These are phyloP conservation scores for Saccharomyces kudriavzevii DNA, from an alignment of 805 yeast genomes.

Conservation along the genomic window DNA sequence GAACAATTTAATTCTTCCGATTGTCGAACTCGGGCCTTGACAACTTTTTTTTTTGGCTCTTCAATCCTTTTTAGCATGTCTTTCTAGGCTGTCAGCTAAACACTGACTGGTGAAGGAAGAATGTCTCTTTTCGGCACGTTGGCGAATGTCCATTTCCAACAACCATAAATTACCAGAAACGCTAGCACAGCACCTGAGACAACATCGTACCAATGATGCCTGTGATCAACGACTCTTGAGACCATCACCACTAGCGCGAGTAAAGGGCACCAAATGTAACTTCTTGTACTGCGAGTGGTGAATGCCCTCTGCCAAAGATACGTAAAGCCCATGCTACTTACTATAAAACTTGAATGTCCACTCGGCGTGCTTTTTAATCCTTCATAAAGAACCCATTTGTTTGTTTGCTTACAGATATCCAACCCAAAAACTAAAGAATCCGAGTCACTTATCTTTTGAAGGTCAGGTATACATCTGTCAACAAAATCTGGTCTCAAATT, in stretches of 20 bases:
- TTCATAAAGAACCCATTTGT: constrained; percentile 17
- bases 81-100: no score
- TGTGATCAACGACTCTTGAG: constrained; percentile 24
- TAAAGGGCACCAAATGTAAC: constrained; percentile 24
- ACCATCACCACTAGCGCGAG: constrained; percentile 21
- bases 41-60: no score
- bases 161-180: constrained; percentile 3
- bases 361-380: constrained; percentile 29
- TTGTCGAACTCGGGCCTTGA: not conserved
- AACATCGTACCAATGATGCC: constrained; percentile 29
- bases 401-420: constrained; percentile 15
- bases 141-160: constrained; percentile 12
- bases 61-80: no score
- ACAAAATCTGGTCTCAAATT: constrained; percentile 28
- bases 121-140: not conserved
- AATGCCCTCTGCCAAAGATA: constrained; percentile 20
- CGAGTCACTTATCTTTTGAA: constrained; percentile 2
- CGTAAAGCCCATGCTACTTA: constrained; percentile 17
- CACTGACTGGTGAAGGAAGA: not conserved
- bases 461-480: constrained; percentile 20
- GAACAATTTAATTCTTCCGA: no score
- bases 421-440: constrained; percentile 5
- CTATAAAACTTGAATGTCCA: constrained; percentile 26
- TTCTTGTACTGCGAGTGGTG: constrained; percentile 8
- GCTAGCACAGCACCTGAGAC: constrained; percentile 21